phyloP scores from a whole-genome alignment of 768 basidiomycete genomes.

The Lactarius trivialis region DNA sequence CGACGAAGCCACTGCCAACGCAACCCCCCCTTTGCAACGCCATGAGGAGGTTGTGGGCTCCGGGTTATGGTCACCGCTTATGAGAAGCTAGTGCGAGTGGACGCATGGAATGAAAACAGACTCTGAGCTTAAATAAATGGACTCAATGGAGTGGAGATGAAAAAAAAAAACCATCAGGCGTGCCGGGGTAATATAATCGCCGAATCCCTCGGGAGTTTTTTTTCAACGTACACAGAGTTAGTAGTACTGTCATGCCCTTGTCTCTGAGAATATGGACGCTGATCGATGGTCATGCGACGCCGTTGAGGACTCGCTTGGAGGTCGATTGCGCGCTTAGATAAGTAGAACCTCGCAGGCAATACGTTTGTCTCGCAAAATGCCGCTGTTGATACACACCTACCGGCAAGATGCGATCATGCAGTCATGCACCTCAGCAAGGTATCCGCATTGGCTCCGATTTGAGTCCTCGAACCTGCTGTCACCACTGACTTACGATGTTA shows the following conservation, averaged over 20 bases:
- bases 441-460: background rate
- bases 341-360: background rate
- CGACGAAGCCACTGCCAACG: background rate
- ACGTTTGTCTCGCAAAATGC: background rate
- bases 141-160: background rate
- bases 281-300: background rate
- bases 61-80: background rate
- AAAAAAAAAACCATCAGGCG: background rate
- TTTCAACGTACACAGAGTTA: background rate
- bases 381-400: background rate
- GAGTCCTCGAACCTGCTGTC: background rate
- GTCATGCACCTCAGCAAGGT: background rate
- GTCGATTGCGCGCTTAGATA: background rate
- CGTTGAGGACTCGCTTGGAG: background rate
- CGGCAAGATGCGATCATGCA: background rate
- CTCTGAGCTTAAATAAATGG: background rate
- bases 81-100: background rate
- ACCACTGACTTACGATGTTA: background rate
- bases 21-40: background rate
- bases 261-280: background rate
- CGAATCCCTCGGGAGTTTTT: background rate
- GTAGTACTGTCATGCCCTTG: background rate
- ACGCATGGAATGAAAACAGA: background rate
- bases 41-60: background rate
- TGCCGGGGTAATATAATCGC: background rate